Evolutionary conservation across 2,329 filamentous ascomycete genomes (phyloP).

Genomic region (Penicillium sp.): DNA sequence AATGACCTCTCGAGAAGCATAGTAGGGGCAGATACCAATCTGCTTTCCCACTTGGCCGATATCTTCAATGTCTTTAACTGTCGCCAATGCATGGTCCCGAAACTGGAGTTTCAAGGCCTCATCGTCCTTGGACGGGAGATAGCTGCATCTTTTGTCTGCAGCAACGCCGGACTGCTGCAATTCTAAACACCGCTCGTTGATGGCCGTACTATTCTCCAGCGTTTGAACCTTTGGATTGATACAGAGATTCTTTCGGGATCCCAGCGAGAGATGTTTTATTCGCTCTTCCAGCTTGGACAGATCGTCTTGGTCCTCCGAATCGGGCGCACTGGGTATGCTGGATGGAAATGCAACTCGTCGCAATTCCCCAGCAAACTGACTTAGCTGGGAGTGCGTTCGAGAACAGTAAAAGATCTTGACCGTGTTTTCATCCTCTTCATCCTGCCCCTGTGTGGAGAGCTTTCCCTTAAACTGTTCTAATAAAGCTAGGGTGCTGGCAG

Average conservation of each 20-base stretch:
- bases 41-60: constrained; percentile 74
- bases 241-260: constrained; percentile 83
- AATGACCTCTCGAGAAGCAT: constrained; percentile 85
- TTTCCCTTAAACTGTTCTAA: constrained; percentile 65
- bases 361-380: constrained; percentile 83
- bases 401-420: constrained; percentile 91
- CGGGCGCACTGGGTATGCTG: constrained; percentile 57
- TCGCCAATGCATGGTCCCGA: constrained; percentile 79
- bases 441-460: constrained; percentile 30
- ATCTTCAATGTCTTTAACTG: constrained; percentile 91
- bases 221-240: constrained; percentile 81
- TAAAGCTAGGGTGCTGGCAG: constrained; percentile 72
- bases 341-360: constrained; percentile 75
- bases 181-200: constrained; percentile 91
- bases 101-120: constrained; percentile 73
- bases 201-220: constrained; percentile 70
- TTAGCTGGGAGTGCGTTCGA: constrained; percentile 86
- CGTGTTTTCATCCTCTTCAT: constrained; percentile 57
- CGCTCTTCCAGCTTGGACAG: constrained; percentile 52
- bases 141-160: constrained; percentile 69
- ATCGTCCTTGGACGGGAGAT: constrained; percentile 75
- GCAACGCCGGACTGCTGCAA: constrained; percentile 71
- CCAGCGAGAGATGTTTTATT: constrained; percentile 79
- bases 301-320: constrained; percentile 21
- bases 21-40: constrained; percentile 87